Conservation (phyloP, 305 asterid genomes). For the Fraxinus dipetala region DNA sequence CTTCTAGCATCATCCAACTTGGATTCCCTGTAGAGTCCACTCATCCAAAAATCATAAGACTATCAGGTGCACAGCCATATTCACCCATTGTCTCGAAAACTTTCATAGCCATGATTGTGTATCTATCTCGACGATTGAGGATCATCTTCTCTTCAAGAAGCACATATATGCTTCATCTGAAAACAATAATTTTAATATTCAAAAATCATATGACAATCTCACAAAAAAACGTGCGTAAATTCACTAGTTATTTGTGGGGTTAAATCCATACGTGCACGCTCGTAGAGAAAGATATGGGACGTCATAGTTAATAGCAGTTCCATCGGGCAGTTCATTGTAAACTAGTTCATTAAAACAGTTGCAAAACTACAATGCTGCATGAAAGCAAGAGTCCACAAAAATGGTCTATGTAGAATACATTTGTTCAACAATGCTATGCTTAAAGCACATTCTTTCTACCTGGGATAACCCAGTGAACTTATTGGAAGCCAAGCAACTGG, state of each 20-base stretch:
- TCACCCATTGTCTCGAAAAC: slow-evolving; percentile 48
- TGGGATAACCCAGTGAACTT: background rate
- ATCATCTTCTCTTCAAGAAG: background rate
- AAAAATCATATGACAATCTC: background rate
- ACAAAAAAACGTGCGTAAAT: background rate
- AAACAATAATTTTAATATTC: background rate
- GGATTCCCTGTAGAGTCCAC: slow-evolving; percentile 82
- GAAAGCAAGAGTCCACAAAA: background rate
- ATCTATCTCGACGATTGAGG: slow-evolving; percentile 45
- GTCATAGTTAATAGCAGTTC: background rate
- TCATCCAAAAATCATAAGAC: slow-evolving; percentile 70
- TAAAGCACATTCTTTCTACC: background rate
- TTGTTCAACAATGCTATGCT: background rate
- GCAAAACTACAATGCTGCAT: background rate
- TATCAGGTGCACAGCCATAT: slow-evolving; percentile 66
- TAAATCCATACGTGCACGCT: background rate
- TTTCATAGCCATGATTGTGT: slow-evolving; percentile 49
- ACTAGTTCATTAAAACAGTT: background rate
- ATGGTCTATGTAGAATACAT: background rate
- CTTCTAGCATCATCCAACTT: slow-evolving; percentile 66
- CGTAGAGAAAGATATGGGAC: background rate
- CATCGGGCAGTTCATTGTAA: background rate
- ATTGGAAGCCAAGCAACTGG: background rate
- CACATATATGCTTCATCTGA: background rate
- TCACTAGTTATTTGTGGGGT: background rate